These are phyloP conservation scores for Chlamydomonas sp. DNA, from an alignment of 139 green algal species.

Conservation along the genomic window DNA sequence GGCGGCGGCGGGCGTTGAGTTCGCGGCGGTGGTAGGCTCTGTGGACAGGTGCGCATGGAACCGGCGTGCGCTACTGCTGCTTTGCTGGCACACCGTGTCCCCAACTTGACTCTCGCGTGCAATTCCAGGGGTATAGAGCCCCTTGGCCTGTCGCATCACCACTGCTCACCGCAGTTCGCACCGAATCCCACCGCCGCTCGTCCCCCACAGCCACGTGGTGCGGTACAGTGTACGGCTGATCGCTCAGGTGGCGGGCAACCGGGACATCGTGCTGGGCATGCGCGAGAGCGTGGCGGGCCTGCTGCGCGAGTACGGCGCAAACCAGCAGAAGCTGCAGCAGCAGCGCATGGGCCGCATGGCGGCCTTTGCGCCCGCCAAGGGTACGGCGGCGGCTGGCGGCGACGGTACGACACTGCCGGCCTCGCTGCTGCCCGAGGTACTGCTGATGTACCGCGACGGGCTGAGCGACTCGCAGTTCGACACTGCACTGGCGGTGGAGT, in stretches of 20 bases:
- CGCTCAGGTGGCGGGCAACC: slow-evolving; percentile 35
- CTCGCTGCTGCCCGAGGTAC: slow-evolving; percentile 40
- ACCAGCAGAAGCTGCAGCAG: neutral
- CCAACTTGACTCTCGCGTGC: too few species aligned
- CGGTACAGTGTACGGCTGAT: slow-evolving; percentile 31
- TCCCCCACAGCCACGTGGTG: slow-evolving; percentile 46
- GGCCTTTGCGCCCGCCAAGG: neutral
- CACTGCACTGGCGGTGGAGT: slow-evolving; percentile 62
- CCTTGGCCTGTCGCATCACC: too few species aligned
- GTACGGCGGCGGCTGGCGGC: neutral
- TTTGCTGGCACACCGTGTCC: too few species aligned
- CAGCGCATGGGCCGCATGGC: neutral
- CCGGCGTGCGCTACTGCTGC: too few species aligned
- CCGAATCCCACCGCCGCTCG: neutral
- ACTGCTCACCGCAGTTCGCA: too few species aligned
- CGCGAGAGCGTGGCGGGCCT: slow-evolving; percentile 65
- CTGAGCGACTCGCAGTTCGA: slow-evolving; percentile 88
- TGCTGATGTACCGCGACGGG: slow-evolving; percentile 71
- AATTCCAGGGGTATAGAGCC: too few species aligned
- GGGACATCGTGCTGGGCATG: slow-evolving; percentile 60
- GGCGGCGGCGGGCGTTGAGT: neutral
- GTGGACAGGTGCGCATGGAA: slow-evolving; percentile 55
- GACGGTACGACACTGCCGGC: neutral
- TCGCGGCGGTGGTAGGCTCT: slow-evolving; percentile 63
- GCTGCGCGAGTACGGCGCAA: slow-evolving; percentile 31